Conservation (phyloP, 352 stramenopile genomes). For the Pythium periplocum region DNA sequence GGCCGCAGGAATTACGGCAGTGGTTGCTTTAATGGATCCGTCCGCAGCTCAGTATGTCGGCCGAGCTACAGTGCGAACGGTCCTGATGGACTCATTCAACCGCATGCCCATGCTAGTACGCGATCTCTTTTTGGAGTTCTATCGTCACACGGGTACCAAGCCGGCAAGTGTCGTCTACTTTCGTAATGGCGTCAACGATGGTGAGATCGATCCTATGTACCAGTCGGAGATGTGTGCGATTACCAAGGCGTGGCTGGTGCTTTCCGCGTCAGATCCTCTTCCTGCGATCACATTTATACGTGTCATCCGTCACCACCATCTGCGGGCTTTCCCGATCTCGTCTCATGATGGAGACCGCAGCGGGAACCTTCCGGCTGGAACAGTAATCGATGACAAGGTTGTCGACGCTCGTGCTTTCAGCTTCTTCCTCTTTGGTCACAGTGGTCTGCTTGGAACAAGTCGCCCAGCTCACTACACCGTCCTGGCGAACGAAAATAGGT, state of each 20-base stretch:
- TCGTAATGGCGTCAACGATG: constrained; percentile 9
- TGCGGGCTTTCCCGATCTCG: constrained; percentile 3
- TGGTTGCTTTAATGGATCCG: constrained; percentile 73
- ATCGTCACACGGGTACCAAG: constrained; percentile 2
- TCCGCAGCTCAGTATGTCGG: constrained; percentile 59
- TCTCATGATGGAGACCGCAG: background rate
- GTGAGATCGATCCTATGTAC: constrained; percentile 4
- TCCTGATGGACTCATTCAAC: no score
- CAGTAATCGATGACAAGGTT: constrained; percentile 4
- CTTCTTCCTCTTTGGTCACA: background rate
- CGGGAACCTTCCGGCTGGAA: constrained; percentile 8
- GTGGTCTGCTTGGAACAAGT: constrained; percentile 2
- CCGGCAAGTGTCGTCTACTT: constrained; percentile 10
- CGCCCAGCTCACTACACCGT: constrained; percentile 8
- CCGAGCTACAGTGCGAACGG: constrained; percentile 45
- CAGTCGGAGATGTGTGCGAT: constrained; percentile 8
- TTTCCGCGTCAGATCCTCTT: background rate
- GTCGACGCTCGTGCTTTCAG: constrained; percentile 1
- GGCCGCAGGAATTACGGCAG: constrained; percentile 68
- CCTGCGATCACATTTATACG: constrained; percentile 8
- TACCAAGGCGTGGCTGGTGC: constrained; percentile 4
- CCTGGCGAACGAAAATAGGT: background rate
- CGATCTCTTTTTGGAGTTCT: constrained; percentile 9
- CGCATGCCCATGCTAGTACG: background rate
- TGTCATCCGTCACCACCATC: constrained; percentile 8